Base-by-base conservation (phyloP, 2,329 filamentous ascomycete species). In the Hypoxylon sp. region DNA sequence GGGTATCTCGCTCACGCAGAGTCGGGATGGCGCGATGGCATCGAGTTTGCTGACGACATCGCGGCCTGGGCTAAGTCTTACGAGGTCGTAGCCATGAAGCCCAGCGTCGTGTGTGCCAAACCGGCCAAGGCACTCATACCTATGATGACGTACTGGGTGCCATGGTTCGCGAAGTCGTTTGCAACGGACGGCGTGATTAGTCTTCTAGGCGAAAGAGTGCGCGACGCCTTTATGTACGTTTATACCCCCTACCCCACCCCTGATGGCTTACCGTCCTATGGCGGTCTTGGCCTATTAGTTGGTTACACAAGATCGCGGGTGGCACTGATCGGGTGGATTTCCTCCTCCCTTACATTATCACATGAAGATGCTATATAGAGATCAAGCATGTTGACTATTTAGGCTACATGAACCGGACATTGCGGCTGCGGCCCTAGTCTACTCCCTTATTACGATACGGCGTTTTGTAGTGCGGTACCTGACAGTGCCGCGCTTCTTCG, bases 191-290 rank as follows among this genome's bases (percentile, higher is more conserved):
- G 86, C 29, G 81, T 91, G 6, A 83, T 84, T 35, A 85, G 87
- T 9, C 78, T 92, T 58, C 87, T 94, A 85, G 90, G 89, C 24
- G 86, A 89, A 24, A 84, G 87, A 11, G 79, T 93, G 52, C 83
- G 91, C 14, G 84, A 84, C 54, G 88, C 91, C 0, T 93, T 94
- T 84, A 79, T 87, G 88, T 91, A 79, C 77, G 84, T 76, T 14
- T 59, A 50, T 19, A 33, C 39, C 31, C 22, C 42, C 29, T 59
- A 9, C 19, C 17, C 5, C 13, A 2, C 31, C 29, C 29, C 57
- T 31, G 11, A 13, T 64, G 31, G 3, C 29, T 55, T 31, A n/a
- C 13, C 24, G 14, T 26, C 14, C 19, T 53, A 33, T 33, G 47
- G 47, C 6, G 26, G 33, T 3, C 14, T 47, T 17, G 24, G 24